phyloP scores from a whole-genome alignment of 495 filamentous ascomycete genomes.

The Tirmania nivea region DNA sequence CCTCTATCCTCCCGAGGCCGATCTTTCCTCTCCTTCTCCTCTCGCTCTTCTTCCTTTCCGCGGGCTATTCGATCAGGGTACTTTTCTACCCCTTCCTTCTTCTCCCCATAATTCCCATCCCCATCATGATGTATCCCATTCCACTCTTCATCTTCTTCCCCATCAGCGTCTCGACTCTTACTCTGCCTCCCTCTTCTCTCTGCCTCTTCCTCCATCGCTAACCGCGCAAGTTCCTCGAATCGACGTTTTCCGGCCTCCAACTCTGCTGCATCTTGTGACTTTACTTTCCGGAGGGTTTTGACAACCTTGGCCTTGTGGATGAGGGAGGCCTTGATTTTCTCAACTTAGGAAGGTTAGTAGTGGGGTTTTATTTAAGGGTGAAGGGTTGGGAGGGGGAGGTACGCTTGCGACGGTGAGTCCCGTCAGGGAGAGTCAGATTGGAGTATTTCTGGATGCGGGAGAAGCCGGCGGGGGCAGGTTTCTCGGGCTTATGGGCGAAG shows the following conservation, averaged over 20 bases:
- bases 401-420: slow-evolving; percentile 80
- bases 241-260: slow-evolving; percentile 16
- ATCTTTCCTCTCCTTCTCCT: slow-evolving; percentile 22
- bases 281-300: slow-evolving; percentile 78
- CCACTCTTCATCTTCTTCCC: slow-evolving; percentile 8
- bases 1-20: slow-evolving; percentile 15
- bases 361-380: neutral
- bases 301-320: slow-evolving; percentile 89
- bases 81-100: slow-evolving; percentile 28
- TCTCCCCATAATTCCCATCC: no score
- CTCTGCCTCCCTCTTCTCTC: neutral
- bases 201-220: slow-evolving; percentile 12
- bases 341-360: slow-evolving; percentile 30
- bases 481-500: neutral
- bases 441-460: neutral
- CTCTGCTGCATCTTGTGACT: slow-evolving; percentile 28
- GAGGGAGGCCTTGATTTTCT: slow-evolving; percentile 77
- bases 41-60: slow-evolving; percentile 36
- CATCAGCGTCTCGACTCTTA: slow-evolving; percentile 1
- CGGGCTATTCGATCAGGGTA: slow-evolving; percentile 54
- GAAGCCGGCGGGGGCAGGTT: neutral
- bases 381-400: slow-evolving; percentile 4
- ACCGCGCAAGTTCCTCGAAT: slow-evolving; percentile 6
- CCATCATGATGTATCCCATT: neutral
- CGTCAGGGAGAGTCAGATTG: slow-evolving; percentile 65